Base-by-base conservation (phyloP, 495 filamentous ascomycete genomes). In the Penicillium manginii region DNA sequence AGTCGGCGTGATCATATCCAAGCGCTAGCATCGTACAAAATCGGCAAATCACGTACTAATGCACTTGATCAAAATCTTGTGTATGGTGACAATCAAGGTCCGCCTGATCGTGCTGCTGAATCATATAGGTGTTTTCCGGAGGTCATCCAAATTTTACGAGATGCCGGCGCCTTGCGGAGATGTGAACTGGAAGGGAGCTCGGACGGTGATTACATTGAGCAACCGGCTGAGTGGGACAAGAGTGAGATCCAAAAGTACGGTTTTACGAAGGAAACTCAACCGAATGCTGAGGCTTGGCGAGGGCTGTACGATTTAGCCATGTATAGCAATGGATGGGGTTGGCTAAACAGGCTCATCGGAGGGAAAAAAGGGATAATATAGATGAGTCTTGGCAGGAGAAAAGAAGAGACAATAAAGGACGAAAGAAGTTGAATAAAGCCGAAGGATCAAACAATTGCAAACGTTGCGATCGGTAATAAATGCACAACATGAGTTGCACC, bases 51-150 rank as follows among this genome's bases (percentile, higher is more conserved):
- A 4, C 51, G 50, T 3, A 19, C 50, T 1, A 51, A 55, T 9
- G 54, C 54, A 21, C 33, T 53, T 10, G 31, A 57, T 10, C 5
- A 23, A 14, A 33, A 58, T 18, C 60, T 58, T 7, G 59, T 61
- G 12, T 61, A 61, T 17, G 59, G 57, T 37, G 31, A 40, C 3
- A 52, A 42, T 40, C 59, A 61, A 42, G 60, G 60, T 2, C 60
- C 60, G 22, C 55, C 60, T 1, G 21, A 42, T 14, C 60, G 55
- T 14, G 60, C 60, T 6, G 60, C 60, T 11, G 60, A 62, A 17
- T 43, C 60, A 3, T 57, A 58, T 21, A 50, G 18, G 15, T 12
- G 10, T 29, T 62, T 62, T 2, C 60, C 60, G 23, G 60, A 55
- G 3, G 50, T 58, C 18, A 54, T 62, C 15, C 60, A n/a, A 10